Conservation (phyloP, 768 basidiomycete genomes). For the Albatrellus ellisii region DNA sequence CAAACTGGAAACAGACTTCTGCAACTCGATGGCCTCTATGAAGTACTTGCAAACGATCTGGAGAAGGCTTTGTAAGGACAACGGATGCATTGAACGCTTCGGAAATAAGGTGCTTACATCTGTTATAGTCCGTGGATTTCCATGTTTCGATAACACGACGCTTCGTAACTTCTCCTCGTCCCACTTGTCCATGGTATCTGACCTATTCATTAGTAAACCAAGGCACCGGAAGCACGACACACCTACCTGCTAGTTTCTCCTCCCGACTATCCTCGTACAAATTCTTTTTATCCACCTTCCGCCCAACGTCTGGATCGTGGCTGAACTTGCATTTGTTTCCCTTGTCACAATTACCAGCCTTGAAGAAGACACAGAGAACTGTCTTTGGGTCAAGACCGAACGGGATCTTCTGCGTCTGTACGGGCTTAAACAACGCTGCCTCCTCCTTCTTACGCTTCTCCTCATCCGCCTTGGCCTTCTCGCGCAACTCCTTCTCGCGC, state of each 20-base stretch:
- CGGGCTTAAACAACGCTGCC: constrained; percentile 69
- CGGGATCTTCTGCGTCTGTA: constrained; percentile 75
- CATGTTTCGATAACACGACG: constrained; percentile 81
- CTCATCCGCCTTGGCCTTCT: constrained; percentile 64
- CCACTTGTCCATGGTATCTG: constrained; percentile 98
- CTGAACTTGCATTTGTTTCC: constrained; percentile 96
- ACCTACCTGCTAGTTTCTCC: constrained; percentile 62
- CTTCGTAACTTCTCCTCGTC: constrained; percentile 84
- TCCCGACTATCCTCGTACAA: constrained; percentile 82
- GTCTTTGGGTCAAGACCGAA: constrained; percentile 97
- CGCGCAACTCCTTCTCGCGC: constrained; percentile 66
- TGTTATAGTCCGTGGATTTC: constrained; percentile 85
- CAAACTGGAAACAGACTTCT: constrained; percentile 38
- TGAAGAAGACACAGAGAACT: constrained; percentile 83
- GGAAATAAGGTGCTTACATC: constrained; percentile 41
- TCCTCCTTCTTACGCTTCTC: constrained; percentile 81
- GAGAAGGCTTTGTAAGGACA: constrained; percentile 1
- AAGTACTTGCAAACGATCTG: constrained; percentile 98
- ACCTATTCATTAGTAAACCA: background rate
- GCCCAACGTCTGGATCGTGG: constrained; percentile 77
- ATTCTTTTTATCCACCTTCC: constrained; percentile 94
- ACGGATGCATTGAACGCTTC: constrained; percentile 1
- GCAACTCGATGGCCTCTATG: constrained; percentile 87
- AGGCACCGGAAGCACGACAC: background rate
- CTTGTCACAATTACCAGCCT: constrained; percentile 89